phyloP scores from a whole-genome alignment of 495 filamentous ascomycete species.

The Articulospora tetracladia region DNA sequence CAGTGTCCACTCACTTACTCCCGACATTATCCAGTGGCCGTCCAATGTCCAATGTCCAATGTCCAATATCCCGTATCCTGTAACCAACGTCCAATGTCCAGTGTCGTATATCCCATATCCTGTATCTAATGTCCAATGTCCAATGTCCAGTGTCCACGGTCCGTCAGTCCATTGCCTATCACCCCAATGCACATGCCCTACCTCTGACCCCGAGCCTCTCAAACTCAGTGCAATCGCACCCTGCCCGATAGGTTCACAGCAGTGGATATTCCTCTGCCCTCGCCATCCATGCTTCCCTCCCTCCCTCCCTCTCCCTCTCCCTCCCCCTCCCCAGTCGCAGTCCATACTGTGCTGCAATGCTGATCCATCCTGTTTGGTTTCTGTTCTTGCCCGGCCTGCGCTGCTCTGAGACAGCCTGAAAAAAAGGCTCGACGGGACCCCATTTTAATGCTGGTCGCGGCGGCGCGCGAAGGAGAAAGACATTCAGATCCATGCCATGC shows the following conservation, averaged over 20 bases:
- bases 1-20: background rate
- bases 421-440: constrained; percentile 11
- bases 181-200: too few relatives aligned
- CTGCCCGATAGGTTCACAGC: background rate
- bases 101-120: background rate
- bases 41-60: too few relatives aligned
- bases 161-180: too few relatives aligned
- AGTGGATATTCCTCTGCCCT: background rate
- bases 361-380: background rate
- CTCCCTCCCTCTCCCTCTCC: background rate
- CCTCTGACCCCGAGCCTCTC: background rate
- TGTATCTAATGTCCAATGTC: too few relatives aligned
- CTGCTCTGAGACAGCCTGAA: constrained; percentile 12
- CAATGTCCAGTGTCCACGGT: too few relatives aligned
- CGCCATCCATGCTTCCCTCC: background rate
- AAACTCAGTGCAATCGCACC: background rate
- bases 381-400: background rate
- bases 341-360: background rate
- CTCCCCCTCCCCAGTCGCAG: too few relatives aligned
- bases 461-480: background rate
- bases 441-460: background rate
- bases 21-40: background rate
- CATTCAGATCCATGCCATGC: background rate
- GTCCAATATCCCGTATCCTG: background rate
- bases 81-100: too few relatives aligned